These are phyloP conservation scores for Panaeolus papilionaceus DNA, from an alignment of 768 basidiomycete genomes.

Conservation along the genomic window DNA sequence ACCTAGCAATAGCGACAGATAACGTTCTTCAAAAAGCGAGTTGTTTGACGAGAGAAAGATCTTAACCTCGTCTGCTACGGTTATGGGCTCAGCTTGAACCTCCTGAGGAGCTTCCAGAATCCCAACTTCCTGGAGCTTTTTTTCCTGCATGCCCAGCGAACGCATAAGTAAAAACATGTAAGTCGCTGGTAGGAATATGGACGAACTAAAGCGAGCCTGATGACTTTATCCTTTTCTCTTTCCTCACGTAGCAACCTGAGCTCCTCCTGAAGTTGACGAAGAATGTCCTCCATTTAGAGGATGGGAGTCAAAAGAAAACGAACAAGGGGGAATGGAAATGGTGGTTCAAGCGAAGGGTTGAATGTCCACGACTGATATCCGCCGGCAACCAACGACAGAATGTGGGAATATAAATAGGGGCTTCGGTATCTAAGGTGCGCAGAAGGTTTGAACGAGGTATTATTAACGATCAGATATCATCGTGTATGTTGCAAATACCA, in stretches of 20 bases:
- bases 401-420: slow-evolving; percentile 5
- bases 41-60: neutral
- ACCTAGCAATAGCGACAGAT: neutral
- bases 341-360: neutral
- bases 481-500: too few relatives aligned
- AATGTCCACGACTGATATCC: neutral
- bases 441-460: neutral
- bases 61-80: neutral
- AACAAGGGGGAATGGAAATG: neutral
- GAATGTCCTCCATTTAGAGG: neutral
- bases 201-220: slow-evolving; percentile 1
- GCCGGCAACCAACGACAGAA: neutral
- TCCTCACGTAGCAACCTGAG: neutral
- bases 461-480: neutral
- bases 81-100: neutral
- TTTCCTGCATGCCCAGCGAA: neutral
- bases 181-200: neutral
- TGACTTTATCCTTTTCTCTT: slow-evolving; percentile 2
- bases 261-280: neutral
- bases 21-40: neutral
- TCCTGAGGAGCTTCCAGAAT: neutral
- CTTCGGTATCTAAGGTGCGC: neutral
- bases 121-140: neutral
- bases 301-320: neutral
- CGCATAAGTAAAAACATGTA: neutral